phyloP scores from a whole-genome alignment of 768 basidiomycete species.

The Leccinum uliginosum region DNA sequence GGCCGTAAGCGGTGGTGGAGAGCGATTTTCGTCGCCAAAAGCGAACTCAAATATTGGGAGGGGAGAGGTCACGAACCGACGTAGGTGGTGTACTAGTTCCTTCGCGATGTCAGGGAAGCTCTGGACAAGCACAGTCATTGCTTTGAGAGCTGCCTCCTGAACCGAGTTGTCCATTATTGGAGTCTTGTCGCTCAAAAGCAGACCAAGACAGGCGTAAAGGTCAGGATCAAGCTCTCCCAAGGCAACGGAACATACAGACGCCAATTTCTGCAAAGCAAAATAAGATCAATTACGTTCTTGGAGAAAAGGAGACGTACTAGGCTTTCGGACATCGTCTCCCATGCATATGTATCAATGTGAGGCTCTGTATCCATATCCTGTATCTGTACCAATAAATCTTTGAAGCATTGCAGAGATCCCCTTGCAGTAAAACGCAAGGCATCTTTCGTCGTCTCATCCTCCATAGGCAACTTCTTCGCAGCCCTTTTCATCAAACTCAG shows the following conservation, averaged over 20 bases:
- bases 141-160: conserved; percentile 86
- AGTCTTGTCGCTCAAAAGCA: conserved; percentile 76
- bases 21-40: conserved; percentile 66
- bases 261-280: conserved; percentile 61
- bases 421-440: conserved; percentile 47
- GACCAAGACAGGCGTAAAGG: conserved; percentile 64
- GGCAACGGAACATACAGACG: conserved; percentile 75
- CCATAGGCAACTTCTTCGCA: conserved; percentile 34
- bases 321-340: conserved; percentile 90
- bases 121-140: conserved; percentile 77
- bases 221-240: conserved; percentile 61
- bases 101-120: conserved; percentile 82
- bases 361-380: conserved; percentile 81
- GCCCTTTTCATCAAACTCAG: conserved; percentile 55
- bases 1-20: conserved; percentile 74
- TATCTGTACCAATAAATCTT: conserved; percentile 72
- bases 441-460: conserved; percentile 34
- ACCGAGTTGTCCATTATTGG: conserved; percentile 80
- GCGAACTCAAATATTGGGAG: conserved; percentile 85
- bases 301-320: conserved; percentile 46
- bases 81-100: conserved; percentile 70
- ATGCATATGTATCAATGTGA: conserved; percentile 80
- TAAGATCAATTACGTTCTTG: not conserved
- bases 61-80: conserved; percentile 85
- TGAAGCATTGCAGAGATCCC: conserved; percentile 72